A percentile compares a stretch with the other conserved stretches of the same genome.
Conservation (phyloP, 495 filamentous ascomycete genomes). For the Penicillium arizonense region DNA sequence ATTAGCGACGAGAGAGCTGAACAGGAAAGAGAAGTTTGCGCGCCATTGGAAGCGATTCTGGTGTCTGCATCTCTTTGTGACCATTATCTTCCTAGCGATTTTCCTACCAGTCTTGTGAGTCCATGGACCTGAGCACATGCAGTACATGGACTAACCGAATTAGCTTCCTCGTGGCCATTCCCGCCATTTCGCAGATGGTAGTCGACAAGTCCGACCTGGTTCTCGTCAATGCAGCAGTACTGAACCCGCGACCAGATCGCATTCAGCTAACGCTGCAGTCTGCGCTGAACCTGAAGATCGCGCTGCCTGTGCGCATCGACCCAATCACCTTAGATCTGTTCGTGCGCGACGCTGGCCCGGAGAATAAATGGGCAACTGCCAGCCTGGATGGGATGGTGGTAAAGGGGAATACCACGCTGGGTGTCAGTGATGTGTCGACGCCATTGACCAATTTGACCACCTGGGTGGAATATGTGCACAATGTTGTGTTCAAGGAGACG, state of each 20-base stretch:
- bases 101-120: slow-evolving; percentile 41
- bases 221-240: slow-evolving; percentile 33
- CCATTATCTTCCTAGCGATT: slow-evolving; percentile 32
- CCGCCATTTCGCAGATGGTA: slow-evolving; percentile 42
- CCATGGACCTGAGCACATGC: neutral
- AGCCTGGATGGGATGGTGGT: slow-evolving; percentile 26
- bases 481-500: slow-evolving; percentile 31
- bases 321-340: slow-evolving; percentile 34
- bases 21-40: slow-evolving; percentile 23
- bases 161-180: slow-evolving; percentile 44
- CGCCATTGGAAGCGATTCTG: slow-evolving; percentile 44
- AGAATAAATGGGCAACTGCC: slow-evolving; percentile 27
- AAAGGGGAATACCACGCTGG: slow-evolving; percentile 36
- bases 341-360: slow-evolving; percentile 23
- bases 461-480: slow-evolving; percentile 35
- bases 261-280: slow-evolving; percentile 33
- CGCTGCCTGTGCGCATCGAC: slow-evolving; percentile 37
- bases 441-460: slow-evolving; percentile 24
- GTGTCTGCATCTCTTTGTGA: slow-evolving; percentile 33
- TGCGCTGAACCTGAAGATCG: slow-evolving; percentile 35
- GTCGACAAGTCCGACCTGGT: slow-evolving; percentile 39
- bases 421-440: slow-evolving; percentile 18
- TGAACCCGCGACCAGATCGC: slow-evolving; percentile 31
- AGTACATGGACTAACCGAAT: neutral
- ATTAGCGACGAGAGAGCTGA: slow-evolving; percentile 26